A percentile compares a stretch with the other conserved stretches of the same genome.
Evolutionary conservation across 2,329 filamentous ascomycete species (phyloP).

Genomic region (Westerdykella ornata): DNA sequence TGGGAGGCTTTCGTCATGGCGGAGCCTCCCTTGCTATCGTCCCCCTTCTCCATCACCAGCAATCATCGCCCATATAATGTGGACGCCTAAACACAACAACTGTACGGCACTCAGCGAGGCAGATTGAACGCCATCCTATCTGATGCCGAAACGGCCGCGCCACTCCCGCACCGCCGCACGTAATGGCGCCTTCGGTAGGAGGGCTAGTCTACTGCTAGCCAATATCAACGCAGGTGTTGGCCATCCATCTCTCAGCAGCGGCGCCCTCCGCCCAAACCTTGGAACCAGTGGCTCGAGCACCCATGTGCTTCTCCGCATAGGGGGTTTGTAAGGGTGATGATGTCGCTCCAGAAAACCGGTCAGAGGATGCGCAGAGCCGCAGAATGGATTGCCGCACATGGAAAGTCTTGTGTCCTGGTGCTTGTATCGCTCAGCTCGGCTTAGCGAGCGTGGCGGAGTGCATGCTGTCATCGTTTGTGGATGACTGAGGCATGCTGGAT

Average conservation of each 20-base stretch:
- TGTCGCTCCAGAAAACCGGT: slow-evolving; percentile 19
- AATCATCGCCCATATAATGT: too few relatives aligned
- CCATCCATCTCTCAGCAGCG: slow-evolving; percentile 11
- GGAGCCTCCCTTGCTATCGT: too few relatives aligned
- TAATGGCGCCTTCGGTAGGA: background rate
- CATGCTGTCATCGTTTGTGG: slow-evolving; percentile 8
- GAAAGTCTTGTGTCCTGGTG: slow-evolving; percentile 14
- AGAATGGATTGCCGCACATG: slow-evolving; percentile 14
- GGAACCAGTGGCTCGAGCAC: slow-evolving; percentile 31
- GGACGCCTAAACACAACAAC: background rate
- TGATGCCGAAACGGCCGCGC: slow-evolving; percentile 1
- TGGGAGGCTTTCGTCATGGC: too few relatives aligned
- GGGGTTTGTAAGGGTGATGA: too few relatives aligned
- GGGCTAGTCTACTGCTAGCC: too few relatives aligned
- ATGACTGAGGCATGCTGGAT: slow-evolving; percentile 22
- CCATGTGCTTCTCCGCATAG: slow-evolving; percentile 7
- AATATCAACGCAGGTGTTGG: slow-evolving; percentile 21
- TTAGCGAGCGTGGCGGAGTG: slow-evolving; percentile 31
- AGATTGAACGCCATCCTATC: slow-evolving; percentile 7
- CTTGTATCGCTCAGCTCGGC: slow-evolving; percentile 8
- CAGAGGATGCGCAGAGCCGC: slow-evolving; percentile 29
- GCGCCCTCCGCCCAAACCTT: slow-evolving; percentile 17
- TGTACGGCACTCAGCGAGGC: slow-evolving; percentile 17
- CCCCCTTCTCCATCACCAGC: too few relatives aligned
- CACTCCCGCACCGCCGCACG: background rate